Base-by-base conservation (phyloP, 495 filamentous ascomycete species). In the Aspergillus haitiensis region DNA sequence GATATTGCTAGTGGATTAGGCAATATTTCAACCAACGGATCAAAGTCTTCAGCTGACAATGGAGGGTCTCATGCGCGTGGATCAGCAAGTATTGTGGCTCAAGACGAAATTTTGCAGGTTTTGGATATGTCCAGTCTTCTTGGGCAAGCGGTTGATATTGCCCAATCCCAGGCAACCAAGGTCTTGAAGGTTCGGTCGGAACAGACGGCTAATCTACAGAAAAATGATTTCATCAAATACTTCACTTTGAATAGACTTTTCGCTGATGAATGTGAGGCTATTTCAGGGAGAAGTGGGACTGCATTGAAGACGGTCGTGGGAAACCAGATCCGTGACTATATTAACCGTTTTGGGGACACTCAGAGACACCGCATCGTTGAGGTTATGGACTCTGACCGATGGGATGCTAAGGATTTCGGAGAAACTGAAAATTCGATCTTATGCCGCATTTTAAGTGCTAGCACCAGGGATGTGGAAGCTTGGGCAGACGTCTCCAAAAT, bases 221-320 rank as follows among this genome's bases (percentile, higher is more conserved):
- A 91, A n/a, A 72, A 84, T 56, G 81, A 83, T 60, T 98, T 99
- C 70, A 70, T 98, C 27, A 86, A 91, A 52, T 98, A 98, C 68
- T 96, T 97, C 68, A 92, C 85, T 7, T 84, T 99, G 16, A 98
- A 97, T 64, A 84, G 93, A 31, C 84, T 96, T 21, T 99, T 98
- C 67, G 91, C 91, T 7, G 95, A 97, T 64, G 94, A 99, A 69
- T 99, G 94, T 65, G 94, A 99, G 71, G 90, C 94, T 4, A 91
- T 97, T 13, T 96, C 91, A 12, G 94, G 94, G 3, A 84, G 94
- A 55, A 86, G 91, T 54, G 93, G 93, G 3, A 88, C 86, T 6
- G 81, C 87, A 1, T 78, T 98, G 32, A 96, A 96, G 70, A 93
- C 84, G 4, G 81, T 96, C 2, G 90, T 98, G 39, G 93, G 96